phyloP scores from a whole-genome alignment of 2,329 filamentous ascomycete species.

The Aspergillus sp. region DNA sequence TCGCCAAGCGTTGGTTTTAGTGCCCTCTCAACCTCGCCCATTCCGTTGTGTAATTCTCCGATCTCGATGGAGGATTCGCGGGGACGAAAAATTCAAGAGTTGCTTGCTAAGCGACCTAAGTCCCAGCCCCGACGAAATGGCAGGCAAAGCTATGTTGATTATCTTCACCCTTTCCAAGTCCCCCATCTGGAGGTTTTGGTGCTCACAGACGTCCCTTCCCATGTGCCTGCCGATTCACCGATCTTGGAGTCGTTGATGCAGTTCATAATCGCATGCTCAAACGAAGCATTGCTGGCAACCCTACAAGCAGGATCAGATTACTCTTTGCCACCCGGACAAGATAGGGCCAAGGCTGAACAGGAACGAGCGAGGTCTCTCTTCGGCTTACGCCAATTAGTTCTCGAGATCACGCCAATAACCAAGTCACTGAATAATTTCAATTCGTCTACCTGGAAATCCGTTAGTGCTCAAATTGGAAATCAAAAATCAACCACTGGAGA shows the following conservation, averaged over 20 bases:
- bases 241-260: constrained; percentile 48
- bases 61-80: constrained; percentile 25
- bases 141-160: constrained; percentile 29
- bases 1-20: constrained; percentile 7
- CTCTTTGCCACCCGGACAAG: constrained; percentile 57
- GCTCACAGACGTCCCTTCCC: constrained; percentile 56
- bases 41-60: constrained; percentile 21
- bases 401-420: constrained; percentile 51
- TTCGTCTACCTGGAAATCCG: constrained; percentile 38
- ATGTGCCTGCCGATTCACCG: constrained; percentile 41
- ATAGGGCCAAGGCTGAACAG: constrained; percentile 49
- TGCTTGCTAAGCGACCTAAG: constrained; percentile 40
- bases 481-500: constrained; percentile 60
- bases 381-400: constrained; percentile 54
- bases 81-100: constrained; percentile 34
- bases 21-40: constrained; percentile 4
- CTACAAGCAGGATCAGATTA: constrained; percentile 58
- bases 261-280: constrained; percentile 58
- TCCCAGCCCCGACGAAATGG: constrained; percentile 28
- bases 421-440: constrained; percentile 14
- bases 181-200: constrained; percentile 56
- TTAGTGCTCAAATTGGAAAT: constrained; percentile 47
- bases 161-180: constrained; percentile 56
- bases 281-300: constrained; percentile 54
- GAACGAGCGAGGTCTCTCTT: constrained; percentile 55